Conservation (phyloP, 2,329 filamentous ascomycete genomes). For the Trichophyton verrucosum region DNA sequence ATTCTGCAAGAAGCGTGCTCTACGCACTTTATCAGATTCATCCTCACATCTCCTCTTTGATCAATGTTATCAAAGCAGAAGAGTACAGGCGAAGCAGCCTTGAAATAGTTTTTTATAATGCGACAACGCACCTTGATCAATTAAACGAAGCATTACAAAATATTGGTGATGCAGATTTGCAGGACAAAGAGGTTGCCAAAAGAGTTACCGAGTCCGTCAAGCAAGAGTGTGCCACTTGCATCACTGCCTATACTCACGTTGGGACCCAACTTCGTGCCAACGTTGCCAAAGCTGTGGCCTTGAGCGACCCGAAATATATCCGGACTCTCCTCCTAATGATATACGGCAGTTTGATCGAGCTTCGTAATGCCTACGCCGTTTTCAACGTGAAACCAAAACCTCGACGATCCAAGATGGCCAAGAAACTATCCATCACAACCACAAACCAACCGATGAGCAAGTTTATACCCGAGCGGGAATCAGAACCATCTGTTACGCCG, state of each 20-base stretch:
- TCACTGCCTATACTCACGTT: constrained; percentile 40
- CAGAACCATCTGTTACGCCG: constrained; percentile 30
- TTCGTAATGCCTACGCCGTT: constrained; percentile 43
- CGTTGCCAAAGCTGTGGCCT: constrained; percentile 40
- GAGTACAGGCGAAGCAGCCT: constrained; percentile 39
- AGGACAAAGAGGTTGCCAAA: constrained; percentile 38
- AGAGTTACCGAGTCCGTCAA: constrained; percentile 31
- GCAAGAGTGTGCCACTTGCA: constrained; percentile 37
- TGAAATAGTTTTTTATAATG: constrained; percentile 45
- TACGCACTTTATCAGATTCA: constrained; percentile 44
- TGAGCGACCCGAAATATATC: constrained; percentile 45
- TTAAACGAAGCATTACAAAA: constrained; percentile 43
- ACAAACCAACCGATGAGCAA: constrained; percentile 19
- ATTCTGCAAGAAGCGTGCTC: constrained; percentile 43
- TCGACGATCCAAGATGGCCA: constrained; percentile 15
- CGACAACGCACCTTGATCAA: constrained; percentile 44
- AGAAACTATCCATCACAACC: constrained; percentile 1
- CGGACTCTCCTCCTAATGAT: constrained; percentile 48
- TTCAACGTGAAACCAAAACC: constrained; percentile 27
- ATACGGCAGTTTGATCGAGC: constrained; percentile 46
- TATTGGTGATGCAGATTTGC: constrained; percentile 37
- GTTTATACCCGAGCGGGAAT: constrained; percentile 19
- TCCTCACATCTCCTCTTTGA: constrained; percentile 35
- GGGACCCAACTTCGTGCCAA: constrained; percentile 38
- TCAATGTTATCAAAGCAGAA: constrained; percentile 36